Conservation (phyloP, 2,329 filamentous ascomycete species). For the Fusarium nanum region DNA sequence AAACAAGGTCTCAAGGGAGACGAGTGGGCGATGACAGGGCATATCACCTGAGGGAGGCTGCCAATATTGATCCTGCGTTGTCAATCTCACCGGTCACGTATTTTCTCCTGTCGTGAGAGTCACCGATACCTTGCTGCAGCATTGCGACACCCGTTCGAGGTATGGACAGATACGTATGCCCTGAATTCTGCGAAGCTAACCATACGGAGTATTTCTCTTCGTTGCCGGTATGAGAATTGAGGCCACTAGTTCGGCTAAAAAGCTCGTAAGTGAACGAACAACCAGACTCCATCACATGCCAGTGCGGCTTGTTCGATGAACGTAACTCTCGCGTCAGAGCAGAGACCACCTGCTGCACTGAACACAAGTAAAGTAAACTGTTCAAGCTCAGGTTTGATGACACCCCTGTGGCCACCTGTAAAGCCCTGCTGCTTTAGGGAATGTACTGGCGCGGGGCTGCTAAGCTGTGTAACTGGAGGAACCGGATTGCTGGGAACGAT, state of each 20-base stretch:
- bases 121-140: conserved; percentile 8
- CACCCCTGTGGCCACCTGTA: conserved; percentile 24
- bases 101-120: conserved; percentile 6
- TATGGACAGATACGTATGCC: not conserved
- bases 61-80: conserved; percentile 31
- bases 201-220: conserved; percentile 18
- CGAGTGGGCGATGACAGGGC: conserved; percentile 29
- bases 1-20: conserved; percentile 19
- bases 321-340: not conserved
- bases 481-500: conserved; percentile 14
- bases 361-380: conserved; percentile 6
- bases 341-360: not conserved
- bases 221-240: conserved; percentile 26
- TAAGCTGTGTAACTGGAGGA: conserved; percentile 31
- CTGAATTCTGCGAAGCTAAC: conserved; percentile 19
- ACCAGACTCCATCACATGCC: conserved; percentile 3
- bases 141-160: not conserved
- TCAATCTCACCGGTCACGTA: conserved; percentile 12
- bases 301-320: conserved; percentile 3
- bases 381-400: conserved; percentile 8
- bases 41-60: conserved; percentile 9
- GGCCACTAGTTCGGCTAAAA: conserved; percentile 18
- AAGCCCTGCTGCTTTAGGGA: conserved; percentile 14
- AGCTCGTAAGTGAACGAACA: conserved; percentile 33
- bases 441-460: conserved; percentile 6